Percentiles rank a stretch among this genome's conserved stretches.
phyloP scores from a whole-genome alignment of 1,139 yeast species.

The Scheffersomyces cryptocercus region DNA sequence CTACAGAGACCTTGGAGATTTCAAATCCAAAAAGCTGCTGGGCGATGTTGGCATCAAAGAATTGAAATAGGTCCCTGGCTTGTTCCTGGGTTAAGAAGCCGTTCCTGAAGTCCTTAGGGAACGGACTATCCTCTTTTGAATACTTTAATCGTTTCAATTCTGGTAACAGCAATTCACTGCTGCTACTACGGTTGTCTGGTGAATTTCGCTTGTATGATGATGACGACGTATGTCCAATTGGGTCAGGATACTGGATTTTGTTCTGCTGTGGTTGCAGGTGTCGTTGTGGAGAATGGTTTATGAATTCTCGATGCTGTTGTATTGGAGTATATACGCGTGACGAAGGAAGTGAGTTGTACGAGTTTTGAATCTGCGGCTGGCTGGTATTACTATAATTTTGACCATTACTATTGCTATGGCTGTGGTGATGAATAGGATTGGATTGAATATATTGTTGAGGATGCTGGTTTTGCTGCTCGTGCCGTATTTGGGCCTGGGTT shows the following conservation, averaged over 20 bases:
- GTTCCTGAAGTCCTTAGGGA: constrained; percentile 37
- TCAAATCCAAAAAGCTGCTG: constrained; percentile 71
- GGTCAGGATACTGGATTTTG: neutral
- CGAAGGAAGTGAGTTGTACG: neutral
- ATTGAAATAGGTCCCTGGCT: constrained; percentile 52
- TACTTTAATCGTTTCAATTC: neutral
- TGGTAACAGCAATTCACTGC: neutral
- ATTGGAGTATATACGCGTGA: neutral
- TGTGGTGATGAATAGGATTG: neutral
- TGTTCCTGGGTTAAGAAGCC: constrained; percentile 38
- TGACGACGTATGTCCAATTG: too few species aligned
- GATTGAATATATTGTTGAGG: neutral
- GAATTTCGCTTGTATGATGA: neutral
- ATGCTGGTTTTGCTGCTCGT: neutral
- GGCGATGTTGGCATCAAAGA: constrained; percentile 57
- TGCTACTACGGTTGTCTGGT: neutral
- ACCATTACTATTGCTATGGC: too few species aligned
- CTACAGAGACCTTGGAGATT: constrained; percentile 51
- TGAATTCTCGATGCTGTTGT: neutral
- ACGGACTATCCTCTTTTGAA: neutral
- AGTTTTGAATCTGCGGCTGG: neutral
- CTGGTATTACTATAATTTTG: too few species aligned
- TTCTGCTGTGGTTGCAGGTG: neutral
- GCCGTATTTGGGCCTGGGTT: neutral
- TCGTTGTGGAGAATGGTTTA: neutral